Conservation (phyloP, 2,329 filamentous ascomycete genomes). For the Amauroascus niger region DNA sequence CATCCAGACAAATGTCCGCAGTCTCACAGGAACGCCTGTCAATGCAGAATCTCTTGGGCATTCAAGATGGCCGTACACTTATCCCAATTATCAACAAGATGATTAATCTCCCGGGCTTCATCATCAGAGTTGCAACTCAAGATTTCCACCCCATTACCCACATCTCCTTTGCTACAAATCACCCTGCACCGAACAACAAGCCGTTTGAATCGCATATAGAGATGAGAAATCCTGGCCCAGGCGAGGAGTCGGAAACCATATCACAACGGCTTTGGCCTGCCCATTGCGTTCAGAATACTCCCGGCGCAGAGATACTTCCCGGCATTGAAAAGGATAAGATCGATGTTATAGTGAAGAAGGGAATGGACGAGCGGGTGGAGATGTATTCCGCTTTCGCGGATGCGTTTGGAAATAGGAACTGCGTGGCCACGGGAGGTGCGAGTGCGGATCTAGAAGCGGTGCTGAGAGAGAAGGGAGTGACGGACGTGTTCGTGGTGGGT, state of each 20-base stretch:
- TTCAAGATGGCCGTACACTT: conserved; percentile 62
- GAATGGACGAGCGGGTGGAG: conserved; percentile 62
- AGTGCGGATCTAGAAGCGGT: conserved; percentile 51
- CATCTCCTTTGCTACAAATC: conserved; percentile 80
- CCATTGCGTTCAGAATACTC: conserved; percentile 71
- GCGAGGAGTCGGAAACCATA: conserved; percentile 53
- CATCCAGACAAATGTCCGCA: background rate
- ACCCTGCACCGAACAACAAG: conserved; percentile 50
- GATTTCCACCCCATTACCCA: conserved; percentile 81
- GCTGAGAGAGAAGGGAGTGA: conserved; percentile 52
- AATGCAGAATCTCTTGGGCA: conserved; percentile 64
- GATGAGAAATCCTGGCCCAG: conserved; percentile 43
- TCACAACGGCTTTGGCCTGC: conserved; percentile 71
- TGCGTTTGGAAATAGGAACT: conserved; percentile 51
- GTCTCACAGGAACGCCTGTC: background rate
- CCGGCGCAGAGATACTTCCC: conserved; percentile 62
- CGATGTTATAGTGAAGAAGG: conserved; percentile 67
- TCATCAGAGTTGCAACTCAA: conserved; percentile 70
- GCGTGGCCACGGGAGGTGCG: conserved; percentile 26
- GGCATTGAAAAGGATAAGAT: conserved; percentile 55
- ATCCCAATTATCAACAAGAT: conserved; percentile 64
- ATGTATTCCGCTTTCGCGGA: conserved; percentile 93
- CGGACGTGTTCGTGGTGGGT: conserved; percentile 76
- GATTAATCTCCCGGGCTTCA: conserved; percentile 57
- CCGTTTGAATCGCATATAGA: conserved; percentile 58